A percentile compares a stretch with the other conserved stretches of the same genome.
These are phyloP conservation scores for Magnolia sinica DNA, from an alignment of 164 flowering plant species.

Conservation along the genomic window DNA sequence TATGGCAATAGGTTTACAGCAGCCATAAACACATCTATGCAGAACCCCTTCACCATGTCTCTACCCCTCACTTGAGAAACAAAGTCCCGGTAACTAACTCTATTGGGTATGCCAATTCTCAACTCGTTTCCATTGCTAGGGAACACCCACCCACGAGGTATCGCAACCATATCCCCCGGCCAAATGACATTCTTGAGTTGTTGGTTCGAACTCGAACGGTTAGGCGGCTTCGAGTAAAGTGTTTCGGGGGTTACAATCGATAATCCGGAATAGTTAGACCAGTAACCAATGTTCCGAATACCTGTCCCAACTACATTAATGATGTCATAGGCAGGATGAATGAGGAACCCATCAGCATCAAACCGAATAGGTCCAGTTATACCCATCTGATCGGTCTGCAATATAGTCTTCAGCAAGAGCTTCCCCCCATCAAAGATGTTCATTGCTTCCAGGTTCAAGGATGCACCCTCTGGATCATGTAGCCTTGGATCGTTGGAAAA, in stretches of 20 bases:
- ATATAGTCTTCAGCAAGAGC: slow-evolving; percentile 40
- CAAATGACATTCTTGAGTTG: slow-evolving; percentile 47
- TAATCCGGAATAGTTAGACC: slow-evolving; percentile 74
- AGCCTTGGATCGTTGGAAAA: slow-evolving; percentile 64
- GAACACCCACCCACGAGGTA: slow-evolving; percentile 85
- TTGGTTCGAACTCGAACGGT: slow-evolving; percentile 50
- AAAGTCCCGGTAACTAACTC: slow-evolving; percentile 55
- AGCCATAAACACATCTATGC: slow-evolving; percentile 84
- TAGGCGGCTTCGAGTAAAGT: slow-evolving; percentile 51
- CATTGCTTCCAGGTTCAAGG: slow-evolving; percentile 55
- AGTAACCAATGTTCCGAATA: slow-evolving; percentile 54
- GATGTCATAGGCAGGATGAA: slow-evolving; percentile 68
- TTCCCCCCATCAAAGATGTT: slow-evolving; percentile 56
- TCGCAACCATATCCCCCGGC: slow-evolving; percentile 56
- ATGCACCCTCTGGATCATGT: slow-evolving; percentile 21
- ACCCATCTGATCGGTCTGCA: slow-evolving; percentile 42
- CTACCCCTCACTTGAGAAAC: slow-evolving; percentile 51
- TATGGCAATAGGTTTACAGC: slow-evolving; percentile 78
- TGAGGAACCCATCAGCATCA: slow-evolving; percentile 41
- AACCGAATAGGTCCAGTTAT: slow-evolving; percentile 60
- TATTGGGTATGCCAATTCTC: slow-evolving; percentile 62
- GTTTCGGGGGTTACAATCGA: slow-evolving; percentile 58
- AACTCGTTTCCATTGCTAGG: slow-evolving; percentile 57
- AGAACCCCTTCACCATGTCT: slow-evolving; percentile 54
- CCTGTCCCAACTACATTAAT: slow-evolving; percentile 75